These are phyloP conservation scores for Lachancea waltii DNA, from an alignment of 805 yeast genomes.

Conservation along the genomic window DNA sequence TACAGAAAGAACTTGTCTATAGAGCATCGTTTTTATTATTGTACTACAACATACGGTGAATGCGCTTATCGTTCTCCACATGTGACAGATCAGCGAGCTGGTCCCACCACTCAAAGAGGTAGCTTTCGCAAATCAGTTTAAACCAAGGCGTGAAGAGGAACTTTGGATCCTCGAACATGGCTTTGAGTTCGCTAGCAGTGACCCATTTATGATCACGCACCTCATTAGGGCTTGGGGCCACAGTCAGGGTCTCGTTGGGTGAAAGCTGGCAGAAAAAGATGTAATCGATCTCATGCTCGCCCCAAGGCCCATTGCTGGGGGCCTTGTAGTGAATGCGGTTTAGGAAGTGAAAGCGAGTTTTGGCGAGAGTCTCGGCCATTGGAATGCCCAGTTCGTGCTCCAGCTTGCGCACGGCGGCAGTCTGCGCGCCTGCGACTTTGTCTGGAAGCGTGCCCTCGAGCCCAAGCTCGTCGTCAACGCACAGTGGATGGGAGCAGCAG, in stretches of 20 bases:
- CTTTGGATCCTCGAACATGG: slow-evolving; percentile 64
- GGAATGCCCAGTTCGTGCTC: slow-evolving; percentile 89
- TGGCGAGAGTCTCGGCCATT: slow-evolving; percentile 47
- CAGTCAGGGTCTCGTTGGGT: slow-evolving; percentile 39
- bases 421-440: slow-evolving; percentile 71
- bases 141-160: slow-evolving; percentile 96
- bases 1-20: too few species aligned
- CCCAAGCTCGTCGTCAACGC: slow-evolving; percentile 78
- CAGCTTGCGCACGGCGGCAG: slow-evolving; percentile 87
- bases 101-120: slow-evolving; percentile 92
- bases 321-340: slow-evolving; percentile 95
- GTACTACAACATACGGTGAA: slow-evolving; percentile 33
- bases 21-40: too few species aligned
- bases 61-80: slow-evolving; percentile 37
- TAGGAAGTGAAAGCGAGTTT: slow-evolving; percentile 67
- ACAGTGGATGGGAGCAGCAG: slow-evolving; percentile 96
- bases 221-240: slow-evolving; percentile 69
- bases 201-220: slow-evolving; percentile 80
- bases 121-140: slow-evolving; percentile 86
- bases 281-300: slow-evolving; percentile 96
- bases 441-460: slow-evolving; percentile 38
- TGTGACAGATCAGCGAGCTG: slow-evolving; percentile 52
- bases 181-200: slow-evolving; percentile 53
- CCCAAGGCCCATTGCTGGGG: slow-evolving; percentile 79
- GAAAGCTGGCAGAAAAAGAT: slow-evolving; percentile 67